phyloP scores from a whole-genome alignment of 495 filamentous ascomycete species.

The Xylaria intraflava region DNA sequence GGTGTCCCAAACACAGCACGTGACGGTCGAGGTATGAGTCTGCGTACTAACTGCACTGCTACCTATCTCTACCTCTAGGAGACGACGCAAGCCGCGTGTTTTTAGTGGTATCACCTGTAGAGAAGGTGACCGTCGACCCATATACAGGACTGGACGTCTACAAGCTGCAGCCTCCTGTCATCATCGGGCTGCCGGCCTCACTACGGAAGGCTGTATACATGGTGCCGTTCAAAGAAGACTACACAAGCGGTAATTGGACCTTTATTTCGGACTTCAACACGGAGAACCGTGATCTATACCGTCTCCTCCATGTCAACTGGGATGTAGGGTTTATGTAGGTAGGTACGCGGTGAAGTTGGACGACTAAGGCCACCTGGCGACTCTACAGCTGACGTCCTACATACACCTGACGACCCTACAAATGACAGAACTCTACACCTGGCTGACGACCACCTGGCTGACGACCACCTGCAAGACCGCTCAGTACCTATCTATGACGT shows the following conservation, averaged over 20 bases:
- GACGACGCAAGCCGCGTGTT: background rate
- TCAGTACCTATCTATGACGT: too few species aligned
- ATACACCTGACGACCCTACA: too few species aligned
- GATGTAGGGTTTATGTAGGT: slow-evolving; percentile 1
- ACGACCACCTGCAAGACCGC: too few species aligned
- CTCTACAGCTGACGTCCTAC: too few species aligned
- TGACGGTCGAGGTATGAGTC: too few species aligned
- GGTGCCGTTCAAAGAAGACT: background rate
- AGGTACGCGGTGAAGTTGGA: too few species aligned
- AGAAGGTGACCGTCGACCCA: background rate
- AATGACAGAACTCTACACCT: too few species aligned
- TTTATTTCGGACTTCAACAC: background rate
- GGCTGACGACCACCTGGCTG: too few species aligned
- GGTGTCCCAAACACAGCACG: too few species aligned
- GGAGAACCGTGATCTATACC: background rate
- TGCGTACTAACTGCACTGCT: background rate
- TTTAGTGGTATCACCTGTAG: background rate
- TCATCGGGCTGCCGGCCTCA: background rate
- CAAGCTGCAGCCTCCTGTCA: background rate
- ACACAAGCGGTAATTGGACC: background rate
- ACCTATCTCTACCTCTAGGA: background rate
- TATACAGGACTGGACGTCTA: background rate
- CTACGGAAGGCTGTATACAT: background rate
- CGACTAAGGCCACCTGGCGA: too few species aligned
- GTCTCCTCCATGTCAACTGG: background rate